Evolutionary conservation across 164 flowering plant species (phyloP).

Genomic region (Houttuynia cordata): DNA sequence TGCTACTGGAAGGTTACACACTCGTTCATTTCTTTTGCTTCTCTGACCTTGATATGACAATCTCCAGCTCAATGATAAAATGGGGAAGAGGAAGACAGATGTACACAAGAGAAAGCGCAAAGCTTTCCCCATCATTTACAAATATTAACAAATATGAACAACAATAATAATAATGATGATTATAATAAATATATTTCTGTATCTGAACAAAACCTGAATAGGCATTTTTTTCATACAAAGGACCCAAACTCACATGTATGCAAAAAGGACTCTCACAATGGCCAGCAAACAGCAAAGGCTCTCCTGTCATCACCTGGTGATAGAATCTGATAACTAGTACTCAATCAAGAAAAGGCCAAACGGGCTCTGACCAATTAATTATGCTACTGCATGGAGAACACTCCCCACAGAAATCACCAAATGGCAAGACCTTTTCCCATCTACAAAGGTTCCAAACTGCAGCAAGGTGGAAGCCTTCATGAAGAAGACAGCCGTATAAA

Average conservation of each 20-base stretch:
- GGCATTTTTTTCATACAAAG: conserved; percentile 11
- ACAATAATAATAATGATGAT: neutral
- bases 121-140: no score
- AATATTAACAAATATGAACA: no score
- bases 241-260: conserved; percentile 17
- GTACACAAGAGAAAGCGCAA: no score
- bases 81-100: neutral
- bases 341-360: conserved; percentile 7
- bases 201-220: neutral
- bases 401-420: neutral
- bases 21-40: no score
- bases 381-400: conserved; percentile 3
- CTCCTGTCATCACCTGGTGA: conserved; percentile 13
- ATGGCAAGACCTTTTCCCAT: neutral
- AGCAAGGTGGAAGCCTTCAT: neutral
- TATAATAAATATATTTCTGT: no score
- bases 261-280: neutral
- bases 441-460: neutral
- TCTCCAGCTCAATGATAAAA: neutral
- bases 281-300: conserved; percentile 8
- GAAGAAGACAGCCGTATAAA: neutral
- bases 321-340: conserved; percentile 17
- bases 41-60: neutral
- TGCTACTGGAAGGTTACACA: no score
- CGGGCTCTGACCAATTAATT: conserved; percentile 3